These are phyloP conservation scores for Rhizoclosmatium globosum DNA, from an alignment of 192 early-diverging fungal genomes.

Conservation along the genomic window DNA sequence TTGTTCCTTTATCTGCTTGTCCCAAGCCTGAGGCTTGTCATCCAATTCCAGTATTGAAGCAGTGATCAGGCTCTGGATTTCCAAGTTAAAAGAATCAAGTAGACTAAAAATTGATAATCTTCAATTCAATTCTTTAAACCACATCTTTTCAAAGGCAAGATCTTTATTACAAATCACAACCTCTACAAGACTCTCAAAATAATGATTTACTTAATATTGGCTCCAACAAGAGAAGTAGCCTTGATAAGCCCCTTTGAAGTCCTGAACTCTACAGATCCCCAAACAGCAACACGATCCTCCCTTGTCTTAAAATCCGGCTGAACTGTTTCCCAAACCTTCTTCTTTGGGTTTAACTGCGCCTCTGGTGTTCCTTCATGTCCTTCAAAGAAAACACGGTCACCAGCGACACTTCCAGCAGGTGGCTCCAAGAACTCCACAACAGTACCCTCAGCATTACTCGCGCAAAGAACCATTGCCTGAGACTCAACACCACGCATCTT, in stretches of 20 bases:
- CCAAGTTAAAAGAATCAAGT: too few relatives aligned
- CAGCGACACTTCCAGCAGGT: constrained; percentile 83
- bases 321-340: constrained; percentile 97
- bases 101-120: too few relatives aligned
- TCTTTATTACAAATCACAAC: too few relatives aligned
- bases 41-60: too few relatives aligned
- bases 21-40: too few relatives aligned
- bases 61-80: too few relatives aligned
- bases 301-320: constrained; percentile 78
- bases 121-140: too few relatives aligned
- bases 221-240: constrained; percentile 41
- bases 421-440: constrained; percentile 92
- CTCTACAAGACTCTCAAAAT: not conserved
- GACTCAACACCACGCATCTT: constrained; percentile 95
- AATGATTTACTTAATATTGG: constrained; percentile 51
- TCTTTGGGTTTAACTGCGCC: constrained; percentile 92
- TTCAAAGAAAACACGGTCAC: constrained; percentile 90
- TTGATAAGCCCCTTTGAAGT: constrained; percentile 58
- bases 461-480: constrained; percentile 93
- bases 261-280: constrained; percentile 54
- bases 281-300: constrained; percentile 59
- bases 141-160: too few relatives aligned
- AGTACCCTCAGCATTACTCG: constrained; percentile 79
- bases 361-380: constrained; percentile 89
- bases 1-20: too few relatives aligned